Conservation (phyloP, 2,329 filamentous ascomycete genomes). For the Trichophyton simii region DNA sequence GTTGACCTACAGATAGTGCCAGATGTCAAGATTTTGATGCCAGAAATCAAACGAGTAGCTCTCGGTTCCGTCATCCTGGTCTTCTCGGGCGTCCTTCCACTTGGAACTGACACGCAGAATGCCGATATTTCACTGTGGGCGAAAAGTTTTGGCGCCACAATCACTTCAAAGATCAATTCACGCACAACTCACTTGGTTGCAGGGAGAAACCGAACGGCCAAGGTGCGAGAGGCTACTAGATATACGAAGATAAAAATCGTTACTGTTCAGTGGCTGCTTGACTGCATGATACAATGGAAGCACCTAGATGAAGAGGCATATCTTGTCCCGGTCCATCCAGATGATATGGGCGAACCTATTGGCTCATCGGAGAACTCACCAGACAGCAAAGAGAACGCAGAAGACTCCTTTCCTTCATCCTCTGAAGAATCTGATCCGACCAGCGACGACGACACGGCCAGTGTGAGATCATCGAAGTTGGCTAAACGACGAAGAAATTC, state of each 20-base stretch:
- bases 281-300: slow-evolving; percentile 74
- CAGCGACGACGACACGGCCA: slow-evolving; percentile 22
- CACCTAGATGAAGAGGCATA: slow-evolving; percentile 68
- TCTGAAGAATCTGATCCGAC: slow-evolving; percentile 16
- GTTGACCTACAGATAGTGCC: slow-evolving; percentile 54
- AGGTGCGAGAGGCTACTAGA: slow-evolving; percentile 74
- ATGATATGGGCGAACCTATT: slow-evolving; percentile 43
- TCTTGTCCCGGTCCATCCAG: slow-evolving; percentile 60
- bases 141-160: slow-evolving; percentile 64
- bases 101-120: slow-evolving; percentile 63
- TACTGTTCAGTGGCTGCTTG: slow-evolving; percentile 75
- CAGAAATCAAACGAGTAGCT: slow-evolving; percentile 62
- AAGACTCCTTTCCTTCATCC: slow-evolving; percentile 6
- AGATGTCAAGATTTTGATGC: slow-evolving; percentile 76
- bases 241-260: slow-evolving; percentile 80
- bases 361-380: slow-evolving; percentile 19
- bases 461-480: slow-evolving; percentile 28
- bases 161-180: slow-evolving; percentile 35
- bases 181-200: slow-evolving; percentile 42
- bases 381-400: slow-evolving; percentile 12
- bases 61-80: slow-evolving; percentile 67
- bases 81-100: slow-evolving; percentile 77
- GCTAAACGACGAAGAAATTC: slow-evolving; percentile 27
- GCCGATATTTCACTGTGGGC: slow-evolving; percentile 84
- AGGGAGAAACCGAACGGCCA: slow-evolving; percentile 62